Evolutionary conservation across 2,329 filamentous ascomycete species (phyloP), one percentile per base, ranked within the genome.

Genomic region (Geosmithia putterillii): DNA sequence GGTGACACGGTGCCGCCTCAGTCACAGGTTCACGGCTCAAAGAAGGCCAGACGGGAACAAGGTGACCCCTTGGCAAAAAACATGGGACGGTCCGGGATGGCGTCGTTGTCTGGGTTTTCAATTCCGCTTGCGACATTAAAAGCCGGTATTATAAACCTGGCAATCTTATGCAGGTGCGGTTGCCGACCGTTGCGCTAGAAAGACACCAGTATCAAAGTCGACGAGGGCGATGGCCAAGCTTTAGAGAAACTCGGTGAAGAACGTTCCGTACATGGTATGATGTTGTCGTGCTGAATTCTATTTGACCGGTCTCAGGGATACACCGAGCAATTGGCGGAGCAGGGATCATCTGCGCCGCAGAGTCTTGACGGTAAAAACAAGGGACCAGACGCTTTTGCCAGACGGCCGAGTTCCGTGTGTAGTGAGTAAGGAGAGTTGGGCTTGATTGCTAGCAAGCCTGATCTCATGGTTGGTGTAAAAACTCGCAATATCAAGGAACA

Each of bases 291-390:
- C 59, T 64, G 59, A 58, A 60, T 57, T 62, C 59, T 63, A 61
- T 62, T 56, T 59, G 49, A 58, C 57, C 60, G 58, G 58, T 63
- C 58, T 62, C 60, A 63, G 61, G 61, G 61, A 60, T 62, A 62
- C 55, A 51, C 48, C 43, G 46, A 23, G n/a, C 39, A 41, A 14
- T n/a, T 12, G 39, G 39, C 15, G n/a, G 21, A 32, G 39, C 39
- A 41, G 39, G 39, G 39, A 22, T 41, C 15, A 9, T 41, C 18
- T 20, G 18, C 37, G 10, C 15, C 28, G 28, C 15, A 32, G 6
- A 32, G 28, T 14, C 28, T 32, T 9, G 28, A 14, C 10, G 3
- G 10, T 12, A 32, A 12, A 14, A 14, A 12, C 28, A 32, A 12
- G 28, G 28, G 28, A 12, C 28, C 28, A 14, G 28, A 32, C 10